phyloP scores from a whole-genome alignment of 192 early-diverging fungal species.

The Coemansia sp. region DNA sequence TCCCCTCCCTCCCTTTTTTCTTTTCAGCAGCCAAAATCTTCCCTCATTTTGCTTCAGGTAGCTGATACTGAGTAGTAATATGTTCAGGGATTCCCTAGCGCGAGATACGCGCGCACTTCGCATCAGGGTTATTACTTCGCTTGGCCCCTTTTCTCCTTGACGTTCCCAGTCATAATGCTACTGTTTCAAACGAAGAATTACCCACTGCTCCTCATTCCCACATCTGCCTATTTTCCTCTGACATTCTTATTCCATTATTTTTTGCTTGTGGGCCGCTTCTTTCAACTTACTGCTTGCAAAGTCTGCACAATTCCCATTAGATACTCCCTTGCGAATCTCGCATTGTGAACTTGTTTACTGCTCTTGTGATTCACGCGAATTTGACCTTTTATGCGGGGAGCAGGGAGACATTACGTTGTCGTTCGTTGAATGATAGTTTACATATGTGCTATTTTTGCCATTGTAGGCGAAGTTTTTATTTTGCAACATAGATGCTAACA shows the following conservation, averaged over 20 bases:
- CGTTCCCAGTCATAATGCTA: neutral
- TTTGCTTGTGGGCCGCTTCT: neutral
- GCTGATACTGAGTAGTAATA: neutral
- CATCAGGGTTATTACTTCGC: neutral
- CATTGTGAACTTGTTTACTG: too few species aligned
- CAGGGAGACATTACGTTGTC: too few species aligned
- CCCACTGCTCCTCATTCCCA: neutral
- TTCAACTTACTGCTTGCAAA: too few species aligned
- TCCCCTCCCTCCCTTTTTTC: neutral
- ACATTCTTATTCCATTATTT: neutral
- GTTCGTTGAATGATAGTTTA: too few species aligned
- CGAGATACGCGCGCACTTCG: neutral
- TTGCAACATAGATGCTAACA: too few species aligned
- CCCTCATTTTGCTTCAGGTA: neutral
- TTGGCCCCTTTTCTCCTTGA: neutral
- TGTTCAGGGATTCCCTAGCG: neutral
- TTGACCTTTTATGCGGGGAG: too few species aligned
- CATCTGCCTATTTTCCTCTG: neutral
- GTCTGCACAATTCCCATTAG: too few species aligned
- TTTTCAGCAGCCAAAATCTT: slow-evolving; percentile 8
- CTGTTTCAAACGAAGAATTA: neutral
- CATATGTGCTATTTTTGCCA: too few species aligned
- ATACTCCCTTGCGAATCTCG: too few species aligned
- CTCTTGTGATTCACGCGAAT: too few species aligned
- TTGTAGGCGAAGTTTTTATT: too few species aligned